Percentiles rank a stretch among this genome's conserved stretches.
Evolutionary conservation across 2,329 filamentous ascomycete species (phyloP).

Genomic region (Pochonia chlamydosporia): DNA sequence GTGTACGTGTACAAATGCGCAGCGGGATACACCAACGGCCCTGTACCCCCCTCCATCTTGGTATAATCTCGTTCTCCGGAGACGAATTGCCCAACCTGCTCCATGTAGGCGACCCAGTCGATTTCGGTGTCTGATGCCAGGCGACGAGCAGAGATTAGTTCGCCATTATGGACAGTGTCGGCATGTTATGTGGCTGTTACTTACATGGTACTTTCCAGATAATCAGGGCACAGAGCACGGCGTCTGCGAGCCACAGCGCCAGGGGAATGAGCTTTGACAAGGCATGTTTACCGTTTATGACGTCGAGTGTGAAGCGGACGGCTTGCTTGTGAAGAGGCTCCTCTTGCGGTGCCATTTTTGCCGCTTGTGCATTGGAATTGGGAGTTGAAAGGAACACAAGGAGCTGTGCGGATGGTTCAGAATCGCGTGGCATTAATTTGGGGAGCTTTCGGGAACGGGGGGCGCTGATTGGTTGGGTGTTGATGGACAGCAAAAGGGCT

Average conservation of each 20-base stretch:
- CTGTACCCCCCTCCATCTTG: conserved; percentile 79
- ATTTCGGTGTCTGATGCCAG: conserved; percentile 75
- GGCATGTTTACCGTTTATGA: conserved; percentile 42
- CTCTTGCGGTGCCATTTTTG: conserved; percentile 20
- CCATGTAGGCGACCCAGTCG: conserved; percentile 96
- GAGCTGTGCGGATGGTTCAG: background rate
- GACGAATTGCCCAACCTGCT: conserved; percentile 76
- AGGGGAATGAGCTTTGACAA: conserved; percentile 48
- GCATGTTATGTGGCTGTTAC: conserved; percentile 19
- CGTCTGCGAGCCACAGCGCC: conserved; percentile 64
- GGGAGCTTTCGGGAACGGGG: conserved; percentile 6
- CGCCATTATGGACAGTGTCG: background rate
- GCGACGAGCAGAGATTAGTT: background rate
- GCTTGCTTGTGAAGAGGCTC: conserved; percentile 20
- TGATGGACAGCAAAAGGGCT: no score
- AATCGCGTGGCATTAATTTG: conserved; percentile 3
- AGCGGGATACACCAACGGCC: conserved; percentile 91
- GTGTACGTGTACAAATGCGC: conserved; percentile 91
- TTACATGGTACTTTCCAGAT: conserved; percentile 81
- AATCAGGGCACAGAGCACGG: conserved; percentile 64
- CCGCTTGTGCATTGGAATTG: background rate
- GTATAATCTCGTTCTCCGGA: conserved; percentile 85
- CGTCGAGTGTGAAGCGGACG: conserved; percentile 29
- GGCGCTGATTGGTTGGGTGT: background rate
- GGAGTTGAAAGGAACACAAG: background rate